phyloP scores from a whole-genome alignment of 2,329 filamentous ascomycete genomes.

The Lojkania enalia region DNA sequence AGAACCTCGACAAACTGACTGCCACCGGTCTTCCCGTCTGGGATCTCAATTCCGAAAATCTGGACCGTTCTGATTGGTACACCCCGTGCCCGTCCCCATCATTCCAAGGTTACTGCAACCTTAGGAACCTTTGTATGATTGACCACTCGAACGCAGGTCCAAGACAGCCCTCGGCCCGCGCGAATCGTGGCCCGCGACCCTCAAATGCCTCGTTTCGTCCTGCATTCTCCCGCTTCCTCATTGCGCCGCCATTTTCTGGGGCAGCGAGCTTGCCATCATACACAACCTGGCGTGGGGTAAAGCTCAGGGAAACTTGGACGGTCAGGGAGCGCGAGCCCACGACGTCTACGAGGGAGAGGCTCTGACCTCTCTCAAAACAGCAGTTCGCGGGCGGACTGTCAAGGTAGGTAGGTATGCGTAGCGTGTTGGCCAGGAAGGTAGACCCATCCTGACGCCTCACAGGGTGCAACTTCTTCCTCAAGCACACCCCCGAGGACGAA shows the following conservation, averaged over 20 bases:
- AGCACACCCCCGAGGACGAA: conserved; percentile 14
- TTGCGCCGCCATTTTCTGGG: conserved; percentile 50
- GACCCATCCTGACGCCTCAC: conserved; percentile 12
- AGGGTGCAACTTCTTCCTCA: conserved; percentile 35
- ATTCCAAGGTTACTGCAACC: not conserved
- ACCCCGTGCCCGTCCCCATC: not conserved
- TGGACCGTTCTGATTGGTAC: conserved; percentile 35
- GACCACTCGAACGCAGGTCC: conserved; percentile 22
- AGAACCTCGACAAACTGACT: conserved; percentile 38
- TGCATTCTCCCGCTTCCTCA: conserved; percentile 48
- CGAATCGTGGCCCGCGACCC: conserved; percentile 40
- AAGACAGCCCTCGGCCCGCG: conserved; percentile 37
- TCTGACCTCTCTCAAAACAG: conserved; percentile 37
- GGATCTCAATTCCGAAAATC: conserved; percentile 35
- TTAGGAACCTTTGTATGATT: no score
- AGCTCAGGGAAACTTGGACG: conserved; percentile 34
- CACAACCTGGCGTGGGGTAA: conserved; percentile 50
- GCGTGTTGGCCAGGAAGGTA: conserved; percentile 4
- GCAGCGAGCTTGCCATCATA: conserved; percentile 41
- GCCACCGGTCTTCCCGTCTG: conserved; percentile 34
- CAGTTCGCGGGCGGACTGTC: conserved; percentile 40
- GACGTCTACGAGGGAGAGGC: conserved; percentile 40
- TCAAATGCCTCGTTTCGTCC: conserved; percentile 36
- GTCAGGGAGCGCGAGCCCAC: conserved; percentile 41
- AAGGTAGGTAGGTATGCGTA: conserved; percentile 42